Evolutionary conservation across 2,329 filamentous ascomycete species (phyloP).

Genomic region (Colletotrichum spaethianum): DNA sequence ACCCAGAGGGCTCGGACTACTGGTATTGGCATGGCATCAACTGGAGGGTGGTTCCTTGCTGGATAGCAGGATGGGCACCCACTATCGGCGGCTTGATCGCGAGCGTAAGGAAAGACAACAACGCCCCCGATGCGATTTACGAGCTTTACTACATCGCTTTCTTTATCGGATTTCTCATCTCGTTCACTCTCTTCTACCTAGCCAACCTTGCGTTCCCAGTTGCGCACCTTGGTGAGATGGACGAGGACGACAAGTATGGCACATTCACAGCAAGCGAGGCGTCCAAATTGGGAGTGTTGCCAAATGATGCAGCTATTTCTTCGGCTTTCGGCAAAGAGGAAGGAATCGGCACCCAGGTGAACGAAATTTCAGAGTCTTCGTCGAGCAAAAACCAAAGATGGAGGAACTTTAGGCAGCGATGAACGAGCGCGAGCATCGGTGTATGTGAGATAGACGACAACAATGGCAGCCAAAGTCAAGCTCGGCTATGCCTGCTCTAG

Average conservation of each 20-base stretch:
- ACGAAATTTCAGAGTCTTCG: neutral
- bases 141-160: conserved; percentile 64
- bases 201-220: conserved; percentile 57
- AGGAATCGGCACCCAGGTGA: neutral
- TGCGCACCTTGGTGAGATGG: conserved; percentile 56
- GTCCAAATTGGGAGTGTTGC: conserved; percentile 54
- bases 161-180: conserved; percentile 53
- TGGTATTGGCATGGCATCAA: conserved; percentile 56
- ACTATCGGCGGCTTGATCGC: conserved; percentile 48
- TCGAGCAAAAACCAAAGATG: neutral
- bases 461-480: neutral
- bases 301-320: conserved; percentile 26
- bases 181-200: conserved; percentile 38
- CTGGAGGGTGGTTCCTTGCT: conserved; percentile 43
- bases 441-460: neutral
- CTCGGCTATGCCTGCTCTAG: neutral
- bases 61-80: conserved; percentile 59
- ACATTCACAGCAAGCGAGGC: conserved; percentile 61
- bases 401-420: neutral
- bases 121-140: conserved; percentile 54
- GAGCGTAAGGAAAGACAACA: neutral
- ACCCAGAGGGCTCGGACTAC: conserved; percentile 53
- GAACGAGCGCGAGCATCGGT: neutral
- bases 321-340: neutral
- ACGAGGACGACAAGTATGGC: conserved; percentile 59